phyloP scores from a whole-genome alignment of 1,284 basidiomycete species.

The Leucoagaricus sp. region DNA sequence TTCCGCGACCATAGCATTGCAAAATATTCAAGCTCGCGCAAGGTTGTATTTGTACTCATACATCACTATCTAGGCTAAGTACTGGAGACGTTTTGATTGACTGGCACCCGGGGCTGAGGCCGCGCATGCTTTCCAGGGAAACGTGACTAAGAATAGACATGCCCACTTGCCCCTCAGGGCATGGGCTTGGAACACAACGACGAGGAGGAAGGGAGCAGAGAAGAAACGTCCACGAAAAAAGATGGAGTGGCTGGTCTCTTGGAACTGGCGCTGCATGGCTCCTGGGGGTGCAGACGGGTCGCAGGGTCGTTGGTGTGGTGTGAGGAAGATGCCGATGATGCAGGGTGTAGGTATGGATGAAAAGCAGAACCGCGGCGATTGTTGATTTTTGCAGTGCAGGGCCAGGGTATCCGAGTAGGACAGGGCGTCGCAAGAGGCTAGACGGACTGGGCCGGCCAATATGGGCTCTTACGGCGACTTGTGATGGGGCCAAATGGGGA shows the following conservation, averaged over 20 bases:
- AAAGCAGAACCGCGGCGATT: not conserved
- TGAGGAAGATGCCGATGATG: not conserved
- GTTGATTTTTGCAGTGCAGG: not conserved
- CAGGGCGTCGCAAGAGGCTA: not conserved
- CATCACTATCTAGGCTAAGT: not conserved
- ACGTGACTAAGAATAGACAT: conserved; percentile 12
- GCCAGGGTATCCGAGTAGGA: conserved; percentile 13
- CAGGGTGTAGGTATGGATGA: not conserved
- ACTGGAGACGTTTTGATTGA: not conserved
- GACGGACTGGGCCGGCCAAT: conserved; percentile 4
- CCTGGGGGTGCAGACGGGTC: not conserved
- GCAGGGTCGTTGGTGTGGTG: not conserved
- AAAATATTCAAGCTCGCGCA: not conserved
- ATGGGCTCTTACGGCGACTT: conserved; percentile 4
- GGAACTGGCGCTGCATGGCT: not conserved
- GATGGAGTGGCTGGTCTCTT: not conserved
- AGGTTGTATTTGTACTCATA: not conserved
- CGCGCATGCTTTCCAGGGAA: conserved; percentile 9
- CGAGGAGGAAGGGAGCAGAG: not conserved
- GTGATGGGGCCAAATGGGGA: conserved; percentile 10
- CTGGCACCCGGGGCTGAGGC: conserved; percentile 6
- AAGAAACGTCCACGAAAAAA: not conserved
- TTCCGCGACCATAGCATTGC: not conserved
- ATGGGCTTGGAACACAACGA: not conserved
- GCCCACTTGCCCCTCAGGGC: not conserved